Conservation (phyloP, 202 grass and related monocot genomes). For the Cymbopogon flexuosus region DNA sequence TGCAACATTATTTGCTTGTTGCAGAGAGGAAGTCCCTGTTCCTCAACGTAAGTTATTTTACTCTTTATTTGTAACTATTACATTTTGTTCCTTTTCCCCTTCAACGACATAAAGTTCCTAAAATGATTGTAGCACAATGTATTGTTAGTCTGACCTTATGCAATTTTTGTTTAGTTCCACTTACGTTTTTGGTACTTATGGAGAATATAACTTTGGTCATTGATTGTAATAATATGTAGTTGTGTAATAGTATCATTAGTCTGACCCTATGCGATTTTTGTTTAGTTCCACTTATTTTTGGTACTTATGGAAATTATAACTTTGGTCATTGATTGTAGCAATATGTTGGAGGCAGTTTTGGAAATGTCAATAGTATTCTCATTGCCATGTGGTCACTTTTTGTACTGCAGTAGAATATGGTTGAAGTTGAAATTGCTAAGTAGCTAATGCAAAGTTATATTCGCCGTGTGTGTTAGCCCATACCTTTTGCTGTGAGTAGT, state of each 20-base stretch:
- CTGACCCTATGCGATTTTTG: neutral
- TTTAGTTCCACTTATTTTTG: conserved; percentile 8
- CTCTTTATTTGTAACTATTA: neutral
- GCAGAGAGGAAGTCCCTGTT: conserved; percentile 56
- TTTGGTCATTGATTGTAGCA: conserved; percentile 6
- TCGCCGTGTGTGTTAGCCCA: neutral
- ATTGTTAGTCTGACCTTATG: too few relatives aligned
- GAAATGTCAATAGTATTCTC: neutral
- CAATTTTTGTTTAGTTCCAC: too few relatives aligned
- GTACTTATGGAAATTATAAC: neutral
- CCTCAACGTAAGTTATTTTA: conserved; percentile 56
- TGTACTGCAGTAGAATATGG: neutral
- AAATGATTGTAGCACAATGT: neutral
- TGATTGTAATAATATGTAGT: too few relatives aligned
- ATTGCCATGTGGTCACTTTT: neutral
- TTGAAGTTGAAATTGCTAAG: neutral
- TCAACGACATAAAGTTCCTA: neutral
- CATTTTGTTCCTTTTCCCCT: conserved; percentile 22
- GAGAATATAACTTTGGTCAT: too few relatives aligned
- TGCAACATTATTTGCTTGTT: conserved; percentile 69
- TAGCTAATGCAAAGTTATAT: neutral
- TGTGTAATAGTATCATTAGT: too few relatives aligned
- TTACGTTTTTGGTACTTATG: too few relatives aligned
- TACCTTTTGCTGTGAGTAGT: neutral
- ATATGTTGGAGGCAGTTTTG: conserved; percentile 15